Conservation (phyloP, 306 rosid species). For the Morella rubra region DNA sequence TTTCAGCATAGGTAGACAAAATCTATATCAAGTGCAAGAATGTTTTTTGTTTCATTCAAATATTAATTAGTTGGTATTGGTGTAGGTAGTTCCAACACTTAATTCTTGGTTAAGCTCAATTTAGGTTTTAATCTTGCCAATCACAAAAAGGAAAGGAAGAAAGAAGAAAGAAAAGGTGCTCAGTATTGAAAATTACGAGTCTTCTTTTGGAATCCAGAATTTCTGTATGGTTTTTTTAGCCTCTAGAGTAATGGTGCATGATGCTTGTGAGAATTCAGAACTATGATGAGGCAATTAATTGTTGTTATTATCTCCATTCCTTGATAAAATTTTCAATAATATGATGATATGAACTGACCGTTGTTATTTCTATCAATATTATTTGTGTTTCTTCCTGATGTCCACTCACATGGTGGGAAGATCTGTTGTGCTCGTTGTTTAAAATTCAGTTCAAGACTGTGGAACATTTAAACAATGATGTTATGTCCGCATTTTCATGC, state of each 20-base stretch:
- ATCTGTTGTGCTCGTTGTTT: not conserved
- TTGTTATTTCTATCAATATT: not conserved
- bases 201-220: not conserved
- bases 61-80: no score
- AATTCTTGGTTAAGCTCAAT: not conserved
- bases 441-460: not conserved
- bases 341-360: not conserved
- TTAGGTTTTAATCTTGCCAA: not conserved
- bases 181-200: not conserved
- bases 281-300: not conserved
- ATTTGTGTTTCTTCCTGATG: no score
- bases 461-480: not conserved
- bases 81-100: no score
- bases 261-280: not conserved
- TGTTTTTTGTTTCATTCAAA: no score
- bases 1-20: not conserved
- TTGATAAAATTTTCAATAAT: not conserved
- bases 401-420: not conserved
- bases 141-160: not conserved
- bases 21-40: no score
- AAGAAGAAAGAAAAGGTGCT: not conserved
- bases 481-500: not conserved
- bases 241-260: not conserved
- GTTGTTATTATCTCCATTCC: not conserved
- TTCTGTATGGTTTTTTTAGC: not conserved